Base-by-base conservation (phyloP, 441 rosid species). In the Populus tomentosa region DNA sequence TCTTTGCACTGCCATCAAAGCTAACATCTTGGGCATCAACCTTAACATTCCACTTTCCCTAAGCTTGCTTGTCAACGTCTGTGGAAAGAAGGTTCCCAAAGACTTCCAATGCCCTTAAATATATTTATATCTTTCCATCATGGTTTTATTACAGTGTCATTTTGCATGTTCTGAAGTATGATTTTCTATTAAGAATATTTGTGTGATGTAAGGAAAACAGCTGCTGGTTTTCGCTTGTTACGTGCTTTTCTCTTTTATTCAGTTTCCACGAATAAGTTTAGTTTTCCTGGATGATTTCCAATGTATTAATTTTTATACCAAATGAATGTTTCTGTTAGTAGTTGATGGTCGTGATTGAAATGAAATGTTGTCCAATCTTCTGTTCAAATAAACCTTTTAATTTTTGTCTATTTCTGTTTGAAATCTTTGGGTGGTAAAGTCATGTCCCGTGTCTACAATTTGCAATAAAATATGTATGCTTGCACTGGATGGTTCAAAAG, bases 1-100 rank as follows among this genome's bases (percentile, higher is more conserved):
- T 78, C 94, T 93, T 18, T 93, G 98, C 88, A 93, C 97, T 66
- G 89, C 97, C 46, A 86, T 93, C n/a, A 91, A 86, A 77, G 85
- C 82, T 30, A 90, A 90, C 82, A 85, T 92, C 77, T 83, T 93
- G 50, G 87, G 92, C 56, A 87, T 93, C 62, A 88, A 84, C 71
- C 80, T 93, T 23, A 83, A 89, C 32, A 46, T 93, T 21, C 98
- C 98, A 6, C 18, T 93, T 68, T 90, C 94, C 18, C 89, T 93
- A 74, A 84, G 87, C 81, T 89, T 93, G 76, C 93, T 93, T 75
- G 66, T 93, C 30, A 84, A 89, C 46, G 80, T 81, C 38, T 93
- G 98, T 69, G 86, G 89, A 53, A 91, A 88, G 84, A 82, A 85
- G 20, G 88, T 87, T 26, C 98, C 97, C 50, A 63, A 84, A 0